These are phyloP conservation scores for Paraconiothyrium sp. DNA, from an alignment of 2,329 filamentous ascomycete genomes.

Conservation along the genomic window DNA sequence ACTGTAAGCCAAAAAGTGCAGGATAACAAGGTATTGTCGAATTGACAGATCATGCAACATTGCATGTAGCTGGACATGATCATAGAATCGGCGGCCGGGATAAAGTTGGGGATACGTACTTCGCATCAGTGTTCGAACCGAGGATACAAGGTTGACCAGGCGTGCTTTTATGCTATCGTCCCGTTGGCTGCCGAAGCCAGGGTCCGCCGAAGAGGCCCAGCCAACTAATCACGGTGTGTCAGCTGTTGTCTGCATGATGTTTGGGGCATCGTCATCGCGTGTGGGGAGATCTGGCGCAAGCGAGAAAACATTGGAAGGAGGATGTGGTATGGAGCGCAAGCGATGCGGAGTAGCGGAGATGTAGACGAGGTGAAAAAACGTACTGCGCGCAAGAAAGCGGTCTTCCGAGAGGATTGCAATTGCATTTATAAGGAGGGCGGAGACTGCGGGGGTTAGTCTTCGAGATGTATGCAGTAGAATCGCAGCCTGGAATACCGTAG, in stretches of 20 bases:
- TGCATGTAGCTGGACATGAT: not conserved
- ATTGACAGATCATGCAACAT: not conserved
- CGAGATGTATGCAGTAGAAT: conserved; percentile 20
- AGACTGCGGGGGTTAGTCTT: conserved; percentile 62
- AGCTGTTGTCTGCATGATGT: conserved; percentile 8
- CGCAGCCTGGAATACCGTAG: conserved; percentile 65
- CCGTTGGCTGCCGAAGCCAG: conserved; percentile 76
- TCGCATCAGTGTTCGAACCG: conserved; percentile 90
- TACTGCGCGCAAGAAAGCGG: conserved; percentile 86
- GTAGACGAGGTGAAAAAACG: conserved; percentile 35
- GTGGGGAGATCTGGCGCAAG: conserved; percentile 5
- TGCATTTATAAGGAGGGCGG: conserved; percentile 89
- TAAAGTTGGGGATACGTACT: conserved; percentile 66
- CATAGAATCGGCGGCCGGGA: not conserved
- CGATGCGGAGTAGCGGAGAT: not conserved
- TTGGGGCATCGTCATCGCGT: not conserved
- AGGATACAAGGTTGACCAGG: conserved; percentile 87
- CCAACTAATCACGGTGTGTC: conserved; percentile 68
- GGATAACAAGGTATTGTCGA: not conserved
- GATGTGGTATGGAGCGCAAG: not conserved
- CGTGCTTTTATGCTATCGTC: conserved; percentile 85
- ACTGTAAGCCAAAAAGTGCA: not conserved
- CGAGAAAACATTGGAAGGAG: conserved; percentile 1
- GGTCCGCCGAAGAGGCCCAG: conserved; percentile 75
- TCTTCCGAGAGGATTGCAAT: conserved; percentile 95